These are phyloP conservation scores for Xerocomus brunneocitrinus DNA, from an alignment of 768 basidiomycete species.

Conservation along the genomic window DNA sequence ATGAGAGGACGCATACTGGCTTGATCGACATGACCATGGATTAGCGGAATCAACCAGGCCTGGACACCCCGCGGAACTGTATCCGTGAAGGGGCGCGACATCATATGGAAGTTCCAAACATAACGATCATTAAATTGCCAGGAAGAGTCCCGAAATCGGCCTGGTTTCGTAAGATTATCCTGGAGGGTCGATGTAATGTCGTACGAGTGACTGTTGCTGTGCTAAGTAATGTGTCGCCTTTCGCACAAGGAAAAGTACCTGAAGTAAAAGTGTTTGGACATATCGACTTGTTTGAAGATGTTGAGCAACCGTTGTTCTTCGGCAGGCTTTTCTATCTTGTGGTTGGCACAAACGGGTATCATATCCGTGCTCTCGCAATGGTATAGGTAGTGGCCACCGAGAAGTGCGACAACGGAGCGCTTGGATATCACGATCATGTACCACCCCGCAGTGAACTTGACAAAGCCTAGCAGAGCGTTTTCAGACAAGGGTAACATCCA, in stretches of 20 bases:
- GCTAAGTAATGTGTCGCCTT: neutral
- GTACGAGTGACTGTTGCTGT: conserved; percentile 74
- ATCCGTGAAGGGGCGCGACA: conserved; percentile 61
- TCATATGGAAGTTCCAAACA: conserved; percentile 93
- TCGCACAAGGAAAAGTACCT: conserved; percentile 45
- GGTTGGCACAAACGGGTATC: conserved; percentile 68
- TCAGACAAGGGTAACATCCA: neutral
- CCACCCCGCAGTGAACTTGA: conserved; percentile 93
- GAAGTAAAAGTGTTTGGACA: conserved; percentile 99
- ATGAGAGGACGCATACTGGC: conserved; percentile 64
- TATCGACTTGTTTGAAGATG: conserved; percentile 93
- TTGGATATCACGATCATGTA: conserved; percentile 91
- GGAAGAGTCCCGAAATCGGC: conserved; percentile 37
- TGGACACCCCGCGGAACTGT: conserved; percentile 43
- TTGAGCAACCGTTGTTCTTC: conserved; percentile 88
- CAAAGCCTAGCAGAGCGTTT: conserved; percentile 55
- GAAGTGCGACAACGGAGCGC: conserved; percentile 84
- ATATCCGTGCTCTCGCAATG: conserved; percentile 93
- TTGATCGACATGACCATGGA: conserved; percentile 97
- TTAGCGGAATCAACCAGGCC: conserved; percentile 85
- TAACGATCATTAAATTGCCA: conserved; percentile 84
- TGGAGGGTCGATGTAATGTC: conserved; percentile 96
- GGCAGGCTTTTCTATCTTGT: conserved; percentile 80
- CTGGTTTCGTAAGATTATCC: conserved; percentile 71
- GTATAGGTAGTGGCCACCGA: conserved; percentile 95